phyloP scores from a whole-genome alignment of 202 grass and related monocot species.

The Zoysia matrella region DNA sequence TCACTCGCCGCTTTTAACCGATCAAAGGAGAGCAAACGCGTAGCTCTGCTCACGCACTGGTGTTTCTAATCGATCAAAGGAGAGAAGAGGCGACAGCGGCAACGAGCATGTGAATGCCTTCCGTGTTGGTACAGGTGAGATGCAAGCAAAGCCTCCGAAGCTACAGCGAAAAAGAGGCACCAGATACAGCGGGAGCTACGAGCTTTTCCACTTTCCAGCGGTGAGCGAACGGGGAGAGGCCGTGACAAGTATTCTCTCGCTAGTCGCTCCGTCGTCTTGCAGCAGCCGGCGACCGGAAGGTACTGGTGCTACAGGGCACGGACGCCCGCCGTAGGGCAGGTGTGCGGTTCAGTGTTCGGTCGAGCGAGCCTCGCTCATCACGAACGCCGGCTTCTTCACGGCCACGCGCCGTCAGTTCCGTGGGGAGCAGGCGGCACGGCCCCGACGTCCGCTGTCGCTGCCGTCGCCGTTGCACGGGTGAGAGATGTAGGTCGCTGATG shows the following conservation, averaged over 20 bases:
- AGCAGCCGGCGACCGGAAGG: conserved; percentile 2
- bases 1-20: no score
- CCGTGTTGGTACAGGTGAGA: conserved; percentile 2
- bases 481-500: background rate
- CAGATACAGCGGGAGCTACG: background rate
- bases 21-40: no score
- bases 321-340: background rate
- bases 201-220: conserved; percentile 25
- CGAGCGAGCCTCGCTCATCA: background rate
- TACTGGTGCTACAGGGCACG: conserved; percentile 1
- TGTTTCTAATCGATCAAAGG: background rate
- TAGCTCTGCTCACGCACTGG: no score
- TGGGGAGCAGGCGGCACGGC: conserved; percentile 6
- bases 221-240: conserved; percentile 1
- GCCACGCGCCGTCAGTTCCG: conserved; percentile 33
- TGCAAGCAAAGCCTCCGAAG: background rate
- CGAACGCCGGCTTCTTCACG: conserved; percentile 5
- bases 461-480: background rate
- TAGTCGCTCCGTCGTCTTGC: background rate
- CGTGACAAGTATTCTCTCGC: background rate
- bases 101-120: background rate
- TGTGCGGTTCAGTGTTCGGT: background rate
- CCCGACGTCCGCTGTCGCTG: background rate
- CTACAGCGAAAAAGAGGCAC: conserved; percentile 25
- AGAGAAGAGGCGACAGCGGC: background rate